Base-by-base conservation (phyloP, 306 rosid species). In the Prunus salicina region DNA sequence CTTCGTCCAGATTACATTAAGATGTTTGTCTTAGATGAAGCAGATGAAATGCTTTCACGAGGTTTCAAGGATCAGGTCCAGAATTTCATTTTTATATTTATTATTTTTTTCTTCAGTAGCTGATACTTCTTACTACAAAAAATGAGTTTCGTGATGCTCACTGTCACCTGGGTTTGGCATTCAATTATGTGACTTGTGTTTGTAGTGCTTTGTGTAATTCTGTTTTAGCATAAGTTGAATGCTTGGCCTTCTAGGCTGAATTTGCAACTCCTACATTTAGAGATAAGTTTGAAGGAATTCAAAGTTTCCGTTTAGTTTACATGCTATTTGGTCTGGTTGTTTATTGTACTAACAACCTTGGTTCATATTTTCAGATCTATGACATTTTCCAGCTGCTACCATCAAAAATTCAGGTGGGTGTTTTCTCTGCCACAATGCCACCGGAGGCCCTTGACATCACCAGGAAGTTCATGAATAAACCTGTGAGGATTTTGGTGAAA, bases 61-160 rank as follows among this genome's bases (percentile, higher is more conserved):
- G 96, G 93, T 64, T 91, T 90, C 88, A 90, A 88, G 87, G 96
- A 88, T 77, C 93, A 88, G 96, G 96, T 90, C 18, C 61, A 32
- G 64, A 61, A 12, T 53, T 45, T 78, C 46, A 10, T 64, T 64
- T 43, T 11, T 5, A 11, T 49, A 16, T 38, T 7, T 50, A 41
- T 77, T 18, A n/a, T 18, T 47, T 71, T 55, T 53, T 65, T 61
- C 62, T 63, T 68, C 55, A 15, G 41, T 49, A 43, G 51, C 41
- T 60, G 30, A 7, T 38, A 11, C 12, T 71, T 28, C 25, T 72
- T 60, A 50, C 56, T 15, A 47, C 32, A 49, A 30, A 8, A 15
- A 20, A 1, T 73, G 18, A 45, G 60, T 65, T 73, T 61, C 3
- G 13, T 73, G 76, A 64, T 72, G 43, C 0, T 49, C 41, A 28